These are phyloP conservation scores for Cordyceps pruinosa DNA, from an alignment of 2,329 filamentous ascomycete species.

Conservation along the genomic window DNA sequence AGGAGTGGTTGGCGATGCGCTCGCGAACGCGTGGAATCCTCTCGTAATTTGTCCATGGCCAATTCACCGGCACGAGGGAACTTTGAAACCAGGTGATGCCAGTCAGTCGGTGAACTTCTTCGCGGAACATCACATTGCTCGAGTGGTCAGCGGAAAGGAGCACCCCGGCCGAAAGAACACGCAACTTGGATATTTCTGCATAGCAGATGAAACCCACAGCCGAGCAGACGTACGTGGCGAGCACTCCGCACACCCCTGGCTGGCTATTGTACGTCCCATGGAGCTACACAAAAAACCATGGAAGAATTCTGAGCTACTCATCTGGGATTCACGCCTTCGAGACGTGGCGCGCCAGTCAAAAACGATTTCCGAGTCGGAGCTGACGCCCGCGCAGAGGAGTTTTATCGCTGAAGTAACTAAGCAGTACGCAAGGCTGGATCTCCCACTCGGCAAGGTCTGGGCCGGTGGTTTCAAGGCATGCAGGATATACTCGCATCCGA, in stretches of 20 bases:
- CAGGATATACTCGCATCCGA: slow-evolving; percentile 21
- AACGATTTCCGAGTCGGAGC: slow-evolving; percentile 24
- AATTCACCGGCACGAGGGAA: not conserved
- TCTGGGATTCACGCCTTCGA: slow-evolving; percentile 42
- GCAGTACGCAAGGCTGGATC: slow-evolving; percentile 19
- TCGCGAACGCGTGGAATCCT: not conserved
- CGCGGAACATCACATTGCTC: not conserved
- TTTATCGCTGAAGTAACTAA: slow-evolving; percentile 27
- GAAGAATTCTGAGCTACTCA: slow-evolving; percentile 39
- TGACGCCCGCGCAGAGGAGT: slow-evolving; percentile 39
- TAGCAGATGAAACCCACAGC: slow-evolving; percentile 33
- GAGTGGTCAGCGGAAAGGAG: not conserved
- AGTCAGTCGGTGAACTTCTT: slow-evolving; percentile 3
- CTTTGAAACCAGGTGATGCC: not conserved
- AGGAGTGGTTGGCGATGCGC: not conserved
- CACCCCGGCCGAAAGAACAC: slow-evolving; percentile 16
- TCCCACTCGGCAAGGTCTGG: slow-evolving; percentile 39
- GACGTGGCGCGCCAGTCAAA: slow-evolving; percentile 18
- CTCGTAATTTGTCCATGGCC: slow-evolving; percentile 6
- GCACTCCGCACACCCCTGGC: slow-evolving; percentile 40
- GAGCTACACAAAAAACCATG: slow-evolving; percentile 30
- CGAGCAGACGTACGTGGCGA: slow-evolving; percentile 8
- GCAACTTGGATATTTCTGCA: slow-evolving; percentile 42
- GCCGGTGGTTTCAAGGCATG: slow-evolving; percentile 30
- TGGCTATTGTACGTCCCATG: slow-evolving; percentile 40